These are phyloP conservation scores for Chamaenerion angustifolium DNA, from an alignment of 345 rosid species.

Conservation along the genomic window DNA sequence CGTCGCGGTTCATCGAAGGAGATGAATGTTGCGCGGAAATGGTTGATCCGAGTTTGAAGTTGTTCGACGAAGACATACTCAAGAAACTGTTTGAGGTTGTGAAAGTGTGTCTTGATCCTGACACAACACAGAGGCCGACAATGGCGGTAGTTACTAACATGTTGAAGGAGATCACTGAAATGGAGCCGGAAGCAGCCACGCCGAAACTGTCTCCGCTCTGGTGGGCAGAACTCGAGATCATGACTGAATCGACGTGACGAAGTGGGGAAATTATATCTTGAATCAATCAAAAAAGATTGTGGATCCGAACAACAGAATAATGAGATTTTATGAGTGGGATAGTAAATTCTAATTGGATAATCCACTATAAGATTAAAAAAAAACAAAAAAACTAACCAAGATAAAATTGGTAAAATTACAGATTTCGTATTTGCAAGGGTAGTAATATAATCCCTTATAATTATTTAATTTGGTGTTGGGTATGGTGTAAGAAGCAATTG, in stretches of 20 bases:
- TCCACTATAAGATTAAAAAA: no score
- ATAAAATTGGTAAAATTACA: no score
- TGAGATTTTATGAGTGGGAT: no score
- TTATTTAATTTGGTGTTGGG: no score
- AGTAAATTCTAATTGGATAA: no score
- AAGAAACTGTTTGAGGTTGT: conserved; percentile 46
- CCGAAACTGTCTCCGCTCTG: conserved; percentile 77
- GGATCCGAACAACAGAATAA: no score
- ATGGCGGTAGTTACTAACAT: conserved; percentile 44
- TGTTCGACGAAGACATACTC: conserved; percentile 38
- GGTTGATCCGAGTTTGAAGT: conserved; percentile 57
- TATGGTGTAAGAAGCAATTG: no score
- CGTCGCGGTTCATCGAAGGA: conserved; percentile 21
- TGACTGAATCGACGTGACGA: conserved; percentile 22
- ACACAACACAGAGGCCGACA: conserved; percentile 39
- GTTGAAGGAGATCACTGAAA: conserved; percentile 54
- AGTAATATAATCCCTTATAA: no score
- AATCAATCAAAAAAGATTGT: no score
- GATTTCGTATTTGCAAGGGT: no score
- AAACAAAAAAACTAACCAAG: no score
- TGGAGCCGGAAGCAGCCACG: conserved; percentile 57
- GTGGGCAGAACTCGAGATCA: conserved; percentile 97
- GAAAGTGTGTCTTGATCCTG: conserved; percentile 46
- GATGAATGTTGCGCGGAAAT: conserved; percentile 29
- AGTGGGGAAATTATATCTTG: neutral